Conservation (phyloP, 2,329 filamentous ascomycete species). For the Grosmannia serpens region DNA sequence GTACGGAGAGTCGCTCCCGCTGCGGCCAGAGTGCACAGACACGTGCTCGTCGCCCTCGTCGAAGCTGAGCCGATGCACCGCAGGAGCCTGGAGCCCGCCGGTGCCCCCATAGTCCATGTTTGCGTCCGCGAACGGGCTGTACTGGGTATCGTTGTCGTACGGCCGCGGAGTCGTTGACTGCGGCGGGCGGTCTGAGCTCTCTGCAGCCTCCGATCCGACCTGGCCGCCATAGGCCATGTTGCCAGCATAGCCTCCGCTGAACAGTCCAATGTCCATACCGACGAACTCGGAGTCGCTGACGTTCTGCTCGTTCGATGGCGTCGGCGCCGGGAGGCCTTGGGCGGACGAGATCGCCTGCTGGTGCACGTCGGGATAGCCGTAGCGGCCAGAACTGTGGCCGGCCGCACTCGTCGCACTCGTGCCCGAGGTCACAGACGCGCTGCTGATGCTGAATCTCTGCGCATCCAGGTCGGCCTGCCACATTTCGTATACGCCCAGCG, state of each 20-base stretch:
- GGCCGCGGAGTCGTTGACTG: conserved; percentile 33
- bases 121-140: conserved; percentile 43
- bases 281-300: conserved; percentile 64
- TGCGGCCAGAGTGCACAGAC: conserved; percentile 43
- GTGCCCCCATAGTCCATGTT: conserved; percentile 81
- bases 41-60: conserved; percentile 81
- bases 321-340: conserved; percentile 30
- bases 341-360: conserved; percentile 14
- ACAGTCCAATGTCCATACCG: conserved; percentile 59
- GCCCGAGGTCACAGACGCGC: conserved; percentile 28
- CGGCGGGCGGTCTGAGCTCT: conserved; percentile 29
- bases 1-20: conserved; percentile 52
- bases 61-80: conserved; percentile 66
- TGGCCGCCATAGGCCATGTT: conserved; percentile 39
- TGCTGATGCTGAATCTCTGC: conserved; percentile 43
- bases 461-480: conserved; percentile 73
- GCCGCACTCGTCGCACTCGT: conserved; percentile 3
- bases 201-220: conserved; percentile 27
- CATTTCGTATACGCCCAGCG: conserved; percentile 74
- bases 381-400: background rate
- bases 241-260: conserved; percentile 58
- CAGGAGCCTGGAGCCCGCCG: conserved; percentile 74
- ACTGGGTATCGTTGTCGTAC: conserved; percentile 21
- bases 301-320: conserved; percentile 28
- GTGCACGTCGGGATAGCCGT: conserved; percentile 4